Evolutionary conservation across 805 yeast species (phyloP), one percentile per base, ranked within the genome.

Genomic region (Cyberlindnera mississippiensis): DNA sequence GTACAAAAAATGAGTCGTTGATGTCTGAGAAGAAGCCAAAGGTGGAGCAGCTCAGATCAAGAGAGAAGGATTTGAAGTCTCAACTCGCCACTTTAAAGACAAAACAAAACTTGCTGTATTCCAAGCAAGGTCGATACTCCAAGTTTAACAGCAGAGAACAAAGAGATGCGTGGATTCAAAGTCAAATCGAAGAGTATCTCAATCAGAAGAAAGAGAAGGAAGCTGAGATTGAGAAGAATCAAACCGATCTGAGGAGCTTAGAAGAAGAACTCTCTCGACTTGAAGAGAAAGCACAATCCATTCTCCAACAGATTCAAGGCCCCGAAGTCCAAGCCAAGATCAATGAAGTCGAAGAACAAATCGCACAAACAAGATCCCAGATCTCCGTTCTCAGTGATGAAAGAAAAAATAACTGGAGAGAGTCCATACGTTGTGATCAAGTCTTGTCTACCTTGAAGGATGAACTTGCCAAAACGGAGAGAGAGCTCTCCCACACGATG

Each of bases 361-460:
- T 69, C 14, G 53, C 65, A 13, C 57, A 59, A 0, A 51, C 73
- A 16, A 80, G 72, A 50, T 45, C 54, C 4, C 53, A 69, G 18
- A 71, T 77, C 36, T 60, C 66, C 16, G 61, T 57, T 3, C 67
- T 78, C 20, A 70, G 75, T 11, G 96, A 88, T 53, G 72, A 77
- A 45, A 75, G 95, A 52, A 88, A 85, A 56, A 64, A 62, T 8
- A 63, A 82, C 10, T 87, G 96, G 95, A 75, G 96, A 55, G 80
- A 81, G 17, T 93, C 87, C 51, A 78, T 85, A 37, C 78, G 78
- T 51, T 62, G 74, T 30, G 75, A 73, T 45, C 73, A 83, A n/a
- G 63, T 78, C 13, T 56, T 71, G 11, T 81, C 76, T 33, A 73
- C 82, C 3, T 62, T 80, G 11, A 65, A 67, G 10, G 75, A 75